These are phyloP conservation scores for Hippophae tibetana DNA, from an alignment of 306 rosid species.

Conservation along the genomic window DNA sequence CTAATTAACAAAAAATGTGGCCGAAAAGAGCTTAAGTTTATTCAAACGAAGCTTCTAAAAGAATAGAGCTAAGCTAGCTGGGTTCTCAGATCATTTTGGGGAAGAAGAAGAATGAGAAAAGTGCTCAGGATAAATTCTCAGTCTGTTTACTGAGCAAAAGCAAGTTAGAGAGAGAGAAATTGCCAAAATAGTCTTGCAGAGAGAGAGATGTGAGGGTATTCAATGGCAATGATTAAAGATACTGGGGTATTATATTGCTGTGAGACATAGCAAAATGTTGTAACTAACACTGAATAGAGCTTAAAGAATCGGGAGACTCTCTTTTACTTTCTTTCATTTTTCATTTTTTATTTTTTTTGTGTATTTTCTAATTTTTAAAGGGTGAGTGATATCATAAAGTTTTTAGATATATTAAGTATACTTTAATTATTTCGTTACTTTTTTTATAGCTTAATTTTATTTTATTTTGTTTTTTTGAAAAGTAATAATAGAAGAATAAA, in stretches of 20 bases:
- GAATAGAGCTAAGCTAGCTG: neutral
- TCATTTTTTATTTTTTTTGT: neutral
- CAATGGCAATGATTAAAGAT: conserved; percentile 10
- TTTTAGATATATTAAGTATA: too few species aligned
- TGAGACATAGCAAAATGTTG: conserved; percentile 26
- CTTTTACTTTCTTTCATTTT: neutral
- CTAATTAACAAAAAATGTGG: neutral
- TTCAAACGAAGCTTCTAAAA: too few species aligned
- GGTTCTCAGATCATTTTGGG: neutral
- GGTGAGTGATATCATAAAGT: too few species aligned
- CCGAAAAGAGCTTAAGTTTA: neutral
- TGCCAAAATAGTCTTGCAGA: conserved; percentile 1
- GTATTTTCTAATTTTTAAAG: too few species aligned
- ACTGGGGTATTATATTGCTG: conserved; percentile 27
- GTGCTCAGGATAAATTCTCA: neutral
- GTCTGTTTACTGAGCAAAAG: neutral
- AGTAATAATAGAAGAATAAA: too few species aligned
- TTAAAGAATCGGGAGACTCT: neutral
- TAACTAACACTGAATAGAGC: conserved; percentile 2
- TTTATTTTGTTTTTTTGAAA: too few species aligned
- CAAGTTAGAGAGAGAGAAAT: conserved; percentile 3
- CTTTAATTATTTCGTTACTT: too few species aligned
- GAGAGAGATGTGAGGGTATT: neutral
- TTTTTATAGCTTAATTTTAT: too few species aligned
- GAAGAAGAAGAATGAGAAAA: neutral